Evolutionary conservation across 2,329 filamentous ascomycete species (phyloP), one percentile per base, ranked within the genome.

Genomic region (Talaromyces islandicus): DNA sequence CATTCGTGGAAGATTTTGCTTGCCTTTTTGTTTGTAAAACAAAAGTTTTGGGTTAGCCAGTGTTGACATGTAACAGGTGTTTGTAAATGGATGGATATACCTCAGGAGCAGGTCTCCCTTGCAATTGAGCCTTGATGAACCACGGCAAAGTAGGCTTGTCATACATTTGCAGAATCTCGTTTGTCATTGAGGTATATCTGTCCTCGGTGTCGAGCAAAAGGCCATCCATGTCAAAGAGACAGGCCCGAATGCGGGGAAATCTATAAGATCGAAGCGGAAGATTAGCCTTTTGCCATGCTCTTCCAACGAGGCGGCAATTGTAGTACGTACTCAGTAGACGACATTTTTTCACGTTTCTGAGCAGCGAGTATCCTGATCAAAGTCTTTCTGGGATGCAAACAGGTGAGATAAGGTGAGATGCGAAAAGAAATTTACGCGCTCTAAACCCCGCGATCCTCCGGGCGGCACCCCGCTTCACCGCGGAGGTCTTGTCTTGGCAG

Each of bases 151-250:
- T 73, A 0, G 90, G 88, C 55, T 85, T 86, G 68, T 82, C 84
- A 75, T 94, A 91, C 70, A 89, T 86, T 60, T 82, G 80, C 43
- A 99, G 87, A 41, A 97, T 84, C 25, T 85, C 80, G 77, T 99
- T 97, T 63, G 92, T 89, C 75, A 90, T 89, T 27, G 84, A 73
- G 0, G 91, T 94, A 80, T 97, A 97, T 61, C 86, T 80, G 71
- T 97, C 94, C 80, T 97, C 94, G 35, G 90, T 92, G 76, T 97
- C 88, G 71, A 99, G 89, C 21, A 99, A 85, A 38, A 99, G 88
- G 62, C 94, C 94, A 76, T 99, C 94, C 92, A 97, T 97, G 80
- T 99, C 94, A 75, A 99, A 97, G 65, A 99, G 87, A 76, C 92
- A 97, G 67, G 93, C 94, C 67, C 92, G 85, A 61, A 97, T 83